Percentiles rank a stretch among this genome's conserved stretches.
Evolutionary conservation across 139 green algal species (phyloP).

Genomic region (Tetraselmis chui): DNA sequence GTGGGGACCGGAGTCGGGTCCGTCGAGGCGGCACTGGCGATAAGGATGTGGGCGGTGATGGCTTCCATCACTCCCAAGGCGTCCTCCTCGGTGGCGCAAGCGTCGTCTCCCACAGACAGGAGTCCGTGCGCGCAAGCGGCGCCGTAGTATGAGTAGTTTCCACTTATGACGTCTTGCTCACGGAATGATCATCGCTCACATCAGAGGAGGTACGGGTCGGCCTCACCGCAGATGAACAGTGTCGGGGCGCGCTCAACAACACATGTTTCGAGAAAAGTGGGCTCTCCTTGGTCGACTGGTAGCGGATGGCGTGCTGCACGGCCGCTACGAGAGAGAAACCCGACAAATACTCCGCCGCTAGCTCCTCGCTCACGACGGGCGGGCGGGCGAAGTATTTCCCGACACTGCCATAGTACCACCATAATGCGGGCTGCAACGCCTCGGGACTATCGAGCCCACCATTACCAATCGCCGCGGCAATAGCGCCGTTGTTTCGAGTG

Average conservation of each 20-base stretch:
- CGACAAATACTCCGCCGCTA: not conserved
- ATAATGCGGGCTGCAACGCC: not conserved
- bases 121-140: not conserved
- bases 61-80: not conserved
- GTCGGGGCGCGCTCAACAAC: not conserved
- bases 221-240: not conserved
- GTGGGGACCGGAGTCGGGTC: not conserved
- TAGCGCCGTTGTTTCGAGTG: not conserved
- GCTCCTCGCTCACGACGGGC: not conserved
- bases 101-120: not conserved
- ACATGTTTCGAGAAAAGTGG: not conserved
- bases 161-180: not conserved
- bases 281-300: not conserved
- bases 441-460: not conserved
- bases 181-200: not conserved
- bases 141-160: not conserved
- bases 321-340: not conserved
- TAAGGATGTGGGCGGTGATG: not conserved
- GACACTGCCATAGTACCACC: slow-evolving; percentile 2
- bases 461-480: not conserved
- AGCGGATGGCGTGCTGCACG: not conserved
- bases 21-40: not conserved
- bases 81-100: not conserved
- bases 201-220: not conserved
- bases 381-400: not conserved